A percentile compares a stretch with the other conserved stretches of the same genome.
Conservation (phyloP, 2,329 filamentous ascomycete genomes). For the Trichoderma citrinoviride region DNA sequence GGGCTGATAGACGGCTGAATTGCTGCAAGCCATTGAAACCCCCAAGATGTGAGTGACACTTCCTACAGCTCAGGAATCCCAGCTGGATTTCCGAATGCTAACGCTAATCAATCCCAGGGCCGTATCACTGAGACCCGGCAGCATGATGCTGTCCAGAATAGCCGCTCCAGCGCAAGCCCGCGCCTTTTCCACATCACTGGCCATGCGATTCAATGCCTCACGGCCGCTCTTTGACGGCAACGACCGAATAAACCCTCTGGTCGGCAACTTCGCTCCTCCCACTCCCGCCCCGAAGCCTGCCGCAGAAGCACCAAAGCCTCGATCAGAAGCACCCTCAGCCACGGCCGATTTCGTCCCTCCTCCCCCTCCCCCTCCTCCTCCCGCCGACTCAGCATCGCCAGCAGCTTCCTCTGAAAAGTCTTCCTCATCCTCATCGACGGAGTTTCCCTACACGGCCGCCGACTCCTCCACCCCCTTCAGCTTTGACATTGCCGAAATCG, state of each 20-base stretch:
- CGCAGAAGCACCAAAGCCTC: constrained; percentile 20
- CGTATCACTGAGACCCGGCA: constrained; percentile 30
- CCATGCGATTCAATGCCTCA: constrained; percentile 28
- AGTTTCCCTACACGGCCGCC: constrained; percentile 31
- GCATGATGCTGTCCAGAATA: constrained; percentile 34
- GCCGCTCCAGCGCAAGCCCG: constrained; percentile 28
- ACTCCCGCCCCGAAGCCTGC: constrained; percentile 21
- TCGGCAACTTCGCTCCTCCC: constrained; percentile 29
- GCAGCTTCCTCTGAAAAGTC: not conserved
- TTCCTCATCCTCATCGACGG: too few species aligned
- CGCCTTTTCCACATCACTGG: constrained; percentile 35
- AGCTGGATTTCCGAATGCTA: not conserved
- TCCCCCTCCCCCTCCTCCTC: constrained; percentile 24
- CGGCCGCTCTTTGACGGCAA: constrained; percentile 5
- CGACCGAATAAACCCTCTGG: constrained; percentile 33
- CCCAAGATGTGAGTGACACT: constrained; percentile 10
- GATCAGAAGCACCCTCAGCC: constrained; percentile 13
- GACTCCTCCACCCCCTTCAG: constrained; percentile 24
- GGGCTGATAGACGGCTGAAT: not conserved
- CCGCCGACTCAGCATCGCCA: constrained; percentile 5
- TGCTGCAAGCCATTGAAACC: constrained; percentile 13
- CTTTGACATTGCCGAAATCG: constrained; percentile 38
- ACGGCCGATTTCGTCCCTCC: constrained; percentile 25
- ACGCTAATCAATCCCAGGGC: constrained; percentile 28
- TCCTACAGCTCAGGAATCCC: not conserved